Evolutionary conservation across 2,329 filamentous ascomycete genomes (phyloP).

Genomic region (Penicillium sp.): DNA sequence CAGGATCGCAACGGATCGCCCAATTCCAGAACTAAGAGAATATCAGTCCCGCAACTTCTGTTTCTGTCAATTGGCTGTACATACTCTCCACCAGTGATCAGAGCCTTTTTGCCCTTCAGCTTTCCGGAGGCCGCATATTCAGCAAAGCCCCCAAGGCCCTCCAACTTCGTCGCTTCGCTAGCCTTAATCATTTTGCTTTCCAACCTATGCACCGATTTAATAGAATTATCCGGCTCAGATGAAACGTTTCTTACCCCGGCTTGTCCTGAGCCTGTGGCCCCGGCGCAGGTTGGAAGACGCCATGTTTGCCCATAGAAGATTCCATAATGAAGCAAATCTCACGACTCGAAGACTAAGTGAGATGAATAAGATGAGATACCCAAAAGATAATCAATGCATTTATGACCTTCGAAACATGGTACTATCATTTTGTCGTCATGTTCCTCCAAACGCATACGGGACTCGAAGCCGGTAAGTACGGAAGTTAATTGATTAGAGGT

Average conservation of each 20-base stretch:
- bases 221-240: neutral
- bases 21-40: constrained; percentile 12
- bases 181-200: constrained; percentile 27
- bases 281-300: constrained; percentile 25
- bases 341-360: neutral
- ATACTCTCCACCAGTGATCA: constrained; percentile 59
- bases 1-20: constrained; percentile 13
- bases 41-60: constrained; percentile 57
- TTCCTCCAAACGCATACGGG: constrained; percentile 13
- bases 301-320: constrained; percentile 26
- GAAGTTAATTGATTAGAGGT: neutral
- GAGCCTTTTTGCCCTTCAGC: constrained; percentile 51
- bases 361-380: neutral
- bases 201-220: constrained; percentile 2
- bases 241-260: constrained; percentile 24
- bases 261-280: constrained; percentile 27
- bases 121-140: constrained; percentile 51
- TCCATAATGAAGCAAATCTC: constrained; percentile 13
- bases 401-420: neutral
- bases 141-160: constrained; percentile 25
- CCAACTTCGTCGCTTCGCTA: constrained; percentile 38
- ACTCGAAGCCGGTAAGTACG: neutral
- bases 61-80: constrained; percentile 52
- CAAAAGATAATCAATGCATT: neutral
- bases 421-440: constrained; percentile 30